Base-by-base conservation (phyloP, 306 rosid genomes). In the Myrica gale region DNA sequence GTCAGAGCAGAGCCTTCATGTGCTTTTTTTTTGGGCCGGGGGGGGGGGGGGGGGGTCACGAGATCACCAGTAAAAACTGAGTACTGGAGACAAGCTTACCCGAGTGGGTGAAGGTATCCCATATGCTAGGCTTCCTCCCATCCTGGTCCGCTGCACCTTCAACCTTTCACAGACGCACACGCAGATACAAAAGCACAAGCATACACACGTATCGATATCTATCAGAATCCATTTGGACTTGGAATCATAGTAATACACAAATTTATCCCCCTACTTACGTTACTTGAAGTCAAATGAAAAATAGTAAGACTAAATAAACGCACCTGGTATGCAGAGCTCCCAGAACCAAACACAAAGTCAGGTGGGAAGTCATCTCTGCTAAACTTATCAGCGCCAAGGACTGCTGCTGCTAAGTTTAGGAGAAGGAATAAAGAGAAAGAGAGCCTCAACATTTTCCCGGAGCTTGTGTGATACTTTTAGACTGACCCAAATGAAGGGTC, bases 311-410 rank as follows among this genome's bases (percentile, higher is more conserved):
- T 9, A 48, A 11, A 48, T 9, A 11, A 15, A 58, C 9, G 7
- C 16, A 84, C 96, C 90, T 92, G 96, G 55, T 85, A 92, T 72
- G 96, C 93, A 0, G 96, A 84, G 73, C 90, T 75, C 73, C 81
- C 67, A 1, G 89, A 88, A n/a, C 96, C 93, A 70, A 92, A 92
- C 0, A 90, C 83, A 70, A 92, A 88, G 15, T 55, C 73, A 17
- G 86, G 9, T 48, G 93, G 96, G 79, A 92, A 88, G 19, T 92
- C 89, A 69, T 76, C 69, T 81, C 86, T 88, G 75, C 62, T 81
- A 54, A 74, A 79, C 0, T 71, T 0, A 61, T 78, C 69, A 66
- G 47, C 77, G 23, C 7, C 21, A 7, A 32, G 19, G 6, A 61
- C 32, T 20, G 11, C 16, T 5, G 19, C 41, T 0, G 21, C 26